Base-by-base conservation (phyloP, 176 grass and related monocot genomes). In the Triticum dicoccoides region DNA sequence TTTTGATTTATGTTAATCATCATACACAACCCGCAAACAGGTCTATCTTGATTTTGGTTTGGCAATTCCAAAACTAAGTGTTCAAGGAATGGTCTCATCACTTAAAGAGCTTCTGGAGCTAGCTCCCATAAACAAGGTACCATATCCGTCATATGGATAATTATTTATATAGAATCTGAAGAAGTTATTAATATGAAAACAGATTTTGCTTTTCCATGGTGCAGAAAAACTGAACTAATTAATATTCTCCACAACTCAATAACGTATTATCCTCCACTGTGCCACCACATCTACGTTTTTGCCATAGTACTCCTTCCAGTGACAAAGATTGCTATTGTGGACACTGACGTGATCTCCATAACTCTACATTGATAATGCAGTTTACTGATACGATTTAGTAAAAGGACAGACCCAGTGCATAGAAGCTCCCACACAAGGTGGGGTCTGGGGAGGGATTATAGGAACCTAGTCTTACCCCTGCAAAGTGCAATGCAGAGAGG, bases 11-110 rank as follows among this genome's bases (percentile, higher is more conserved):
- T 35, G 85, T 83, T 76, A 76, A 88, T 78, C 5, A 80, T 65
- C 8, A 20, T 63, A 81, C 35, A 71, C 13, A 83, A 79, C 32
- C 13, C 12, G 9, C 47, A 83, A 86, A 80, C 83, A 99, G 97
- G 89, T 99, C 17, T 99, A 99, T 73, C 94, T 99, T 94, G 94
- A 99, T 96, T 96, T 99, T 94, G 92, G 97, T 58, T 88, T 99
- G 89, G 92, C 89, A 5, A 90, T 98, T 85, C 97, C 92, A 71
- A 98, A 98, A 86, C 92, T 98, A 83, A 93, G 97, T 91, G 92
- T 98, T 82, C 97, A 98, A 59, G 97, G 97, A 89, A 98, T 96
- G 94, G 80, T 81, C 52, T 94, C 92, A 29, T 92, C 97, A 70
- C 41, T 94, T 59, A 96, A 94, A 83, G 97, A 94, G 88, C 97